These are phyloP conservation scores for Trichophyton benhamiae DNA, from an alignment of 2,329 filamentous ascomycete species.

Conservation along the genomic window DNA sequence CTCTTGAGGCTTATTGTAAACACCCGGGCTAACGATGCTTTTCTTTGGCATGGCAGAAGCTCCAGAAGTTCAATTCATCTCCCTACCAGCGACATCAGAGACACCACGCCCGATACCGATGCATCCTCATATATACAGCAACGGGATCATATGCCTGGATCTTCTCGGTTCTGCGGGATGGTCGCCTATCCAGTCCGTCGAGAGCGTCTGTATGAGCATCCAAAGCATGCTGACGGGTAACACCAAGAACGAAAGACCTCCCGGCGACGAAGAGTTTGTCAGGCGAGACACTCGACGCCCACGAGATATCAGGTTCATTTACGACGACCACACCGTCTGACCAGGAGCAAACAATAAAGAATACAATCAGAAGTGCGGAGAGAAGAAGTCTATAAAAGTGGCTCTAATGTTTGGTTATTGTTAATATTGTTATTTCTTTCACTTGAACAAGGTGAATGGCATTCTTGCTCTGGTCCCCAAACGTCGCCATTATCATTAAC, in stretches of 20 bases:
- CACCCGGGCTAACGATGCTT: neutral
- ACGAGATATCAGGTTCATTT: slow-evolving; percentile 83
- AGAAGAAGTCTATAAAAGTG: neutral
- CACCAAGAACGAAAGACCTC: slow-evolving; percentile 76
- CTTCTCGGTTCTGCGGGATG: slow-evolving; percentile 78
- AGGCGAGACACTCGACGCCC: slow-evolving; percentile 64
- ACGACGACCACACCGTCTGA: slow-evolving; percentile 58
- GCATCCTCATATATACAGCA: slow-evolving; percentile 95
- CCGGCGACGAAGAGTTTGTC: slow-evolving; percentile 83
- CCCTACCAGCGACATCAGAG: slow-evolving; percentile 34
- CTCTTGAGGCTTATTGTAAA: too few relatives aligned
- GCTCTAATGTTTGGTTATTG: too few relatives aligned
- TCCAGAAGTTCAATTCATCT: slow-evolving; percentile 82
- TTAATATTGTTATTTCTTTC: neutral
- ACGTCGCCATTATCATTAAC: neutral
- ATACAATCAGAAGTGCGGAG: neutral
- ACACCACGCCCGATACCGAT: slow-evolving; percentile 60
- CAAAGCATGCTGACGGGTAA: slow-evolving; percentile 98
- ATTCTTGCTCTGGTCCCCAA: neutral
- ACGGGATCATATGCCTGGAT: slow-evolving; percentile 96
- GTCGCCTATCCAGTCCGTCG: slow-evolving; percentile 94
- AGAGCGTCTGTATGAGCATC: slow-evolving; percentile 91
- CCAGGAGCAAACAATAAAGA: neutral
- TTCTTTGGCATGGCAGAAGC: slow-evolving; percentile 49
- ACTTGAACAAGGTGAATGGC: neutral